Evolutionary conservation across 2,329 filamentous ascomycete genomes (phyloP).

Genomic region (Uncinocarpus reesii): DNA sequence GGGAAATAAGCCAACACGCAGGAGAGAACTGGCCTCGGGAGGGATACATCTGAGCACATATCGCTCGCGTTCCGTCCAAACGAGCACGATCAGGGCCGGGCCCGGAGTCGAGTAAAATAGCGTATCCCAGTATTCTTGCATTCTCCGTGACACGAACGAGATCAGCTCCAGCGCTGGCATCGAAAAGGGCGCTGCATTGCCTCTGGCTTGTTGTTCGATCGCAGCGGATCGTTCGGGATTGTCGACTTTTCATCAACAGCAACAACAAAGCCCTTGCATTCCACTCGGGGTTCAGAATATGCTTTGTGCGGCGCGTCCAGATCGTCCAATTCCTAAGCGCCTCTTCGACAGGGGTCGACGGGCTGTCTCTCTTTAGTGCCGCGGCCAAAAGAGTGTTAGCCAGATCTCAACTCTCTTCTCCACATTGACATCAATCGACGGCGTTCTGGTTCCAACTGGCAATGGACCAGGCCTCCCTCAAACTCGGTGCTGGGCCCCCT

Average conservation of each 20-base stretch:
- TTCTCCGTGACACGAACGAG: conserved; percentile 5
- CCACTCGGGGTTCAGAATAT: conserved; percentile 4
- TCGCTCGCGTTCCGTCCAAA: neutral
- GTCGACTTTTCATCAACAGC: conserved; percentile 8
- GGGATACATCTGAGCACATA: neutral
- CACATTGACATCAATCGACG: conserved; percentile 1
- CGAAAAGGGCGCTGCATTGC: neutral
- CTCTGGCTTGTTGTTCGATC: neutral
- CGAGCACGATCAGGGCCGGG: neutral
- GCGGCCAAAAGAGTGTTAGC: conserved; percentile 8
- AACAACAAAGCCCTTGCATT: conserved; percentile 12
- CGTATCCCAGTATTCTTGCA: conserved; percentile 5
- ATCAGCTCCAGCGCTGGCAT: conserved; percentile 3
- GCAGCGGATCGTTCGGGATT: conserved; percentile 3
- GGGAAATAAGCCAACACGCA: neutral
- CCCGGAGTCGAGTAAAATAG: neutral
- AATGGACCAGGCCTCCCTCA: neutral
- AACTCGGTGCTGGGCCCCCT: too few species aligned
- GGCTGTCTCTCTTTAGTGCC: conserved; percentile 7
- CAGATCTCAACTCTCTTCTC: conserved; percentile 8
- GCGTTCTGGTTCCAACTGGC: neutral
- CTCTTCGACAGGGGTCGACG: conserved; percentile 9
- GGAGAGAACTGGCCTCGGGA: neutral
- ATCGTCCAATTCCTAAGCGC: conserved; percentile 13
- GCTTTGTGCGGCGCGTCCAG: conserved; percentile 13